These are phyloP conservation scores for Aspergillus uvarum DNA, from an alignment of 2,329 filamentous ascomycete species.

Conservation along the genomic window DNA sequence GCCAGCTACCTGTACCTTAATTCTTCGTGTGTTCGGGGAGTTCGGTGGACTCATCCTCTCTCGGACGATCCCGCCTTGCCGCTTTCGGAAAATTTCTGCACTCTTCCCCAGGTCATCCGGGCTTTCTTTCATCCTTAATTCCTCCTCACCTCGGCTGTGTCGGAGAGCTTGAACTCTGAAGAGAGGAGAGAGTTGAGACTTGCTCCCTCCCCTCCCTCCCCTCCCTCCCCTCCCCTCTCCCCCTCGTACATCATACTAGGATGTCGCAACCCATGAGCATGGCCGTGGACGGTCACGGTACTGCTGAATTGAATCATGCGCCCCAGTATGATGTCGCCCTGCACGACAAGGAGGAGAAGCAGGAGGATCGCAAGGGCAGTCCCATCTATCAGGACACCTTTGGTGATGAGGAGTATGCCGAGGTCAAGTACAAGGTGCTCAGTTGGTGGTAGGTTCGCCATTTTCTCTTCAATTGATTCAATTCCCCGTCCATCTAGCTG, in stretches of 20 bases:
- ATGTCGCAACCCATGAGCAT: background rate
- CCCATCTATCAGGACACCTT: slow-evolving; percentile 29
- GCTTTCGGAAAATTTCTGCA: background rate
- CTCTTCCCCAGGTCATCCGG: background rate
- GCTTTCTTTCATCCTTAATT: background rate
- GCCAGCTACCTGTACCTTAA: background rate
- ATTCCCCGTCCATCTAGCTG: background rate
- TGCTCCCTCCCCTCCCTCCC: too few species aligned
- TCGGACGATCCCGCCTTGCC: background rate
- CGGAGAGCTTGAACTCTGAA: too few species aligned
- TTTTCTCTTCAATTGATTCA: too few species aligned
- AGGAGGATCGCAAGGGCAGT: slow-evolving; percentile 9
- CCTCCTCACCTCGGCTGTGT: too few species aligned
- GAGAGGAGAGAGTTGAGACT: too few species aligned
- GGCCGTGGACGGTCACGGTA: background rate
- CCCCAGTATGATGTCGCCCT: slow-evolving; percentile 4
- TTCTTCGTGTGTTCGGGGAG: too few species aligned
- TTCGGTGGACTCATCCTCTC: background rate
- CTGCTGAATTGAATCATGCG: background rate
- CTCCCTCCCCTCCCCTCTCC: background rate
- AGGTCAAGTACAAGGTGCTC: slow-evolving; percentile 51
- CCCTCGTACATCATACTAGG: background rate
- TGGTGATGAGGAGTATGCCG: slow-evolving; percentile 35
- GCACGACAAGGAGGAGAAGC: slow-evolving; percentile 18
- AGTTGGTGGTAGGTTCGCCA: slow-evolving; percentile 37